These are phyloP conservation scores for Penicillium fimorum DNA, from an alignment of 495 filamentous ascomycete genomes.

Conservation along the genomic window DNA sequence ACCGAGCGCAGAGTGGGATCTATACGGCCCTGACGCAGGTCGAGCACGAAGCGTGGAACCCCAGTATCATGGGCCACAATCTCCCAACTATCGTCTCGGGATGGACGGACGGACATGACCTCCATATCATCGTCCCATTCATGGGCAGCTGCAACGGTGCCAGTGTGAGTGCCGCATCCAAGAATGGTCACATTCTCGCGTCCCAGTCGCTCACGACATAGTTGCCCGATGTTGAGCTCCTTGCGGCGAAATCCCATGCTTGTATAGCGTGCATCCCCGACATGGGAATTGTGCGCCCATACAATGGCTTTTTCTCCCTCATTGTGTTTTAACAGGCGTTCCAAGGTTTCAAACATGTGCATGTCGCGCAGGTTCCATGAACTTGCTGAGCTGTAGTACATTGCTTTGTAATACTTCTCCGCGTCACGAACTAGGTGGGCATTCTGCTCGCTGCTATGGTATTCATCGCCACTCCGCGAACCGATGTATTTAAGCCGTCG, in stretches of 20 bases:
- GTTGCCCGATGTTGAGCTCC: slow-evolving; percentile 57
- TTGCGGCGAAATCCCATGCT: slow-evolving; percentile 51
- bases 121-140: slow-evolving; percentile 59
- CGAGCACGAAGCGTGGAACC: slow-evolving; percentile 47
- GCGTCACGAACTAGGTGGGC: slow-evolving; percentile 55
- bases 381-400: slow-evolving; percentile 56
- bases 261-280: slow-evolving; percentile 58
- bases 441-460: slow-evolving; percentile 55
- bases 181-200: slow-evolving; percentile 48
- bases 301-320: slow-evolving; percentile 51
- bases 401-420: slow-evolving; percentile 57
- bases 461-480: slow-evolving; percentile 48
- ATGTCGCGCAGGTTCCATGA: slow-evolving; percentile 59
- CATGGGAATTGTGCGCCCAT: slow-evolving; percentile 62
- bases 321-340: slow-evolving; percentile 45
- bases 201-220: slow-evolving; percentile 52
- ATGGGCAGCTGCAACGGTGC: slow-evolving; percentile 56
- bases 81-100: slow-evolving; percentile 46
- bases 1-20: slow-evolving; percentile 38
- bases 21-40: slow-evolving; percentile 43
- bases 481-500: slow-evolving; percentile 45
- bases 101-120: slow-evolving; percentile 49
- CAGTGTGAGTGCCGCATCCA: slow-evolving; percentile 53
- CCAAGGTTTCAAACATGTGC: slow-evolving; percentile 58
- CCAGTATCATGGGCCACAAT: slow-evolving; percentile 45